Evolutionary conservation across 257 asterid species (phyloP).

Genomic region (Solanum sitiens): DNA sequence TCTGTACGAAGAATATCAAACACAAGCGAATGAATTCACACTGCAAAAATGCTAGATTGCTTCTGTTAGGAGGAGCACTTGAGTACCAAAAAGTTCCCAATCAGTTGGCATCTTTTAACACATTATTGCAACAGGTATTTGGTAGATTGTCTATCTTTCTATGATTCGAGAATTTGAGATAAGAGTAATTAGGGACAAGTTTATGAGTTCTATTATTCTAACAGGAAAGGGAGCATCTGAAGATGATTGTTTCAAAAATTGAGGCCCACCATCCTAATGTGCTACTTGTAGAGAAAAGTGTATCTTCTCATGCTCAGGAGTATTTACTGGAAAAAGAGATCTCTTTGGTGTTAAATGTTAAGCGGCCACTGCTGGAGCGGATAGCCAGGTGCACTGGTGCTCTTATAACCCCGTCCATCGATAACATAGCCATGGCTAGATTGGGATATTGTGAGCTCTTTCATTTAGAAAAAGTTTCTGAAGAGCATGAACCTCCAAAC

Average conservation of each 20-base stretch:
- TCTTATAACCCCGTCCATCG: constrained; percentile 61
- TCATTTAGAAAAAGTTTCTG: constrained; percentile 64
- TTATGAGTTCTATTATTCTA: neutral
- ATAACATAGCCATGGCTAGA: constrained; percentile 54
- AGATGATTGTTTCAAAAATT: constrained; percentile 66
- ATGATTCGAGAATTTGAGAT: neutral
- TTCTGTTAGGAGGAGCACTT: constrained; percentile 86
- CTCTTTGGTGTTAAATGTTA: constrained; percentile 83
- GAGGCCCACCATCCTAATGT: constrained; percentile 89
- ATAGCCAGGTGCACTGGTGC: constrained; percentile 95
- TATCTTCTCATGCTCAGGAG: constrained; percentile 84
- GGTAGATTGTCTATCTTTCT: neutral
- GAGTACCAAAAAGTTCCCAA: constrained; percentile 81
- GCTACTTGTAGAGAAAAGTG: constrained; percentile 88
- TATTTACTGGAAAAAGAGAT: constrained; percentile 76
- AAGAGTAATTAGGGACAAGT: constrained; percentile 2
- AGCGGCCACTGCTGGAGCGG: constrained; percentile 65
- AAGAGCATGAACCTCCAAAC: constrained; percentile 59
- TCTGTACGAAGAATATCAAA: constrained; percentile 84
- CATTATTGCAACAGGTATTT: constrained; percentile 70
- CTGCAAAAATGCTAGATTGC: constrained; percentile 72
- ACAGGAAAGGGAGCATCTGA: constrained; percentile 87
- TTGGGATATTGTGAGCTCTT: constrained; percentile 87
- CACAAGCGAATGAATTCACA: constrained; percentile 94
- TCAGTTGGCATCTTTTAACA: constrained; percentile 84